Evolutionary conservation across 306 rosid genomes (phyloP), one percentile per base, ranked within the genome.

Genomic region (Quercus alba): DNA sequence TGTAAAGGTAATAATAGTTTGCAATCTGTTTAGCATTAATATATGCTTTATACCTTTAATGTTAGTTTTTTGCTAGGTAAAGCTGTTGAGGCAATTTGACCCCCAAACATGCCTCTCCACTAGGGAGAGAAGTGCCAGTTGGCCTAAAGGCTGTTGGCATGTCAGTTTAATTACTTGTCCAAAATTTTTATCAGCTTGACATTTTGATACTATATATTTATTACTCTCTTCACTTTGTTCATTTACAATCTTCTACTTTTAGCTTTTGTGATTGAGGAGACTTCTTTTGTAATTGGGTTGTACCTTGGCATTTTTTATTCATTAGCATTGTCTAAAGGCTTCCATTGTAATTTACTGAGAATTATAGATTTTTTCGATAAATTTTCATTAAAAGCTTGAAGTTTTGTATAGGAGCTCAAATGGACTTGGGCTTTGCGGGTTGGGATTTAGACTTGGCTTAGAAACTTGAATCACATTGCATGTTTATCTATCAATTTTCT

Each of bases 1-100:
- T 81, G 80, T 85, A 31, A 93, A 94, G 97, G 99, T 93, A 77
- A 77, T 52, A 75, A 7, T 67, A 18, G 67, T 21, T 59, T 23
- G 54, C 54, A 10, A 3, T 4, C 4, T 25, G 25, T 20, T 7
- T 59, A 59, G 13, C 64, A 58, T 20, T 26, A 58, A 21, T 58
- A 3, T 58, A 10, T 59, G 31, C 13, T 49, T 49, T 49, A 49
- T 49, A 12, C 54, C 15, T 49, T 49, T 49, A 49, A 49, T 49
- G 54, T 49, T 49, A 49, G 15, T 49, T 12, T 49, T 12, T 49
- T 12, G 17, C 54, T 12, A 11, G 54, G 54, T 12, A 49, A 12
- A 49, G 54, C 17, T 49, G 54, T 49, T 49, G 54, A 49, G 54
- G 54, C 0, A 49, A 49, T 49, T 49, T 49, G 54, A 49, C 54